Evolutionary conservation across 345 rosid species (phyloP), one percentile per base, ranked within the genome.

Genomic region (Pseudoturritis turrita): DNA sequence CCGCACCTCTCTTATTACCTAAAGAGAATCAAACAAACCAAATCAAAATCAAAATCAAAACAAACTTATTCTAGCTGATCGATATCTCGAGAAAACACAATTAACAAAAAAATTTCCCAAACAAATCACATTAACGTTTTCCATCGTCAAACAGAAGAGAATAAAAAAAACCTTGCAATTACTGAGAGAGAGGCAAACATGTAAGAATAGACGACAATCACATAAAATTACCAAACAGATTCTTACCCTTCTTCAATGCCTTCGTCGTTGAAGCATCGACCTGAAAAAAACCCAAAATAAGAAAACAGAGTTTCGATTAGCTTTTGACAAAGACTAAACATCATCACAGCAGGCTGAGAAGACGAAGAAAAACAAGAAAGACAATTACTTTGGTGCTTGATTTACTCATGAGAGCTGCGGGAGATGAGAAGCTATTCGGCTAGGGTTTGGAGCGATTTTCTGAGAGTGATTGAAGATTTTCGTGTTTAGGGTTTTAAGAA

Each of bases 1-100:
- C 90, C 2, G 89, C 84, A 14, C 81, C 89, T 73, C 97, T 86
- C 76, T 91, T 89, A 51, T 9, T 40, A 62, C 84, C 96, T 86
- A 36, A 29, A 47, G 2, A 29, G 37, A 33, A 33, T 33, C 10
- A 33, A 13, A 14, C 4, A 35, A 12, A 14, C 21, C 19, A 64
- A 60, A 17, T 0, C 15, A 28, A 13, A 37, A 25, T 12, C 26
- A 46, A 43, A 51, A 37, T 2, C 52, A n/a, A n/a, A n/a, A n/a
- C n/a, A n/a, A n/a, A 33, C 37, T 33, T 33, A 8, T 8, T 11
- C 37, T 33, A 33, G 37, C 37, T 33, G 37, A 33, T 33, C 9
- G 11, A 8, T 8, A 33, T 8, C 37, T 33, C 37, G 37, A 33
- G 22, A 41, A 41, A 6, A 9, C 46, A n/a, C 46, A n/a, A 41